Conservation (phyloP, 2,329 filamentous ascomycete species). For the Beauveria pseudobassiana region DNA sequence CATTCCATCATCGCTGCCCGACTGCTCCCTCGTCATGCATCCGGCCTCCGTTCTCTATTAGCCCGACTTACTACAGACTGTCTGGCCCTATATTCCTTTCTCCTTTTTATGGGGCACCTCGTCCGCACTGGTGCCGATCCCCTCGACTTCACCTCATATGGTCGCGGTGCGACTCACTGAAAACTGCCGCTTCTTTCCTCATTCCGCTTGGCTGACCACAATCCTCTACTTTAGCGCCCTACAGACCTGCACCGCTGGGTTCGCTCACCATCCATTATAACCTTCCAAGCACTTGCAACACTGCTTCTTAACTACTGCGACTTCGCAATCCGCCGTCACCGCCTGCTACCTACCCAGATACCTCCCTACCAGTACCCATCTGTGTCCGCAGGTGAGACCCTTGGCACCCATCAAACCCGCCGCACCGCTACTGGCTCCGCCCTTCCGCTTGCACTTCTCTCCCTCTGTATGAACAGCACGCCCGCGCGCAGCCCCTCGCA, state of each 20-base stretch:
- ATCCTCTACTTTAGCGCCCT: conserved; percentile 12
- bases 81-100: not conserved
- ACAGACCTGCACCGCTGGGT: conserved; percentile 3
- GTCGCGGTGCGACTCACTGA: not conserved
- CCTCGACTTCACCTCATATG: not conserved
- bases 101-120: conserved; percentile 6
- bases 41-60: not conserved
- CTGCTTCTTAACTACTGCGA: not conserved
- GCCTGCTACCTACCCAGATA: conserved; percentile 11
- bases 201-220: conserved; percentile 11
- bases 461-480: conserved; percentile 3
- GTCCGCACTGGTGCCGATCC: conserved; percentile 3
- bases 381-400: not conserved
- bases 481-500: conserved; percentile 5
- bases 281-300: not conserved
- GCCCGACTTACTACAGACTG: not conserved
- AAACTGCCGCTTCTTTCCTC: conserved; percentile 5
- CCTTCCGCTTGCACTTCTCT: not conserved
- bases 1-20: not conserved
- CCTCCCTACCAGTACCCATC: not conserved
- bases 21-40: not conserved
- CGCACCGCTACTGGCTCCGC: not conserved
- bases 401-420: conserved; percentile 9
- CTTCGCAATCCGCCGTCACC: conserved; percentile 15
- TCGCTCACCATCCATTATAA: not conserved